Evolutionary conservation across 805 yeast genomes (phyloP).

Genomic region (Cyberlindnera mycetangii): DNA sequence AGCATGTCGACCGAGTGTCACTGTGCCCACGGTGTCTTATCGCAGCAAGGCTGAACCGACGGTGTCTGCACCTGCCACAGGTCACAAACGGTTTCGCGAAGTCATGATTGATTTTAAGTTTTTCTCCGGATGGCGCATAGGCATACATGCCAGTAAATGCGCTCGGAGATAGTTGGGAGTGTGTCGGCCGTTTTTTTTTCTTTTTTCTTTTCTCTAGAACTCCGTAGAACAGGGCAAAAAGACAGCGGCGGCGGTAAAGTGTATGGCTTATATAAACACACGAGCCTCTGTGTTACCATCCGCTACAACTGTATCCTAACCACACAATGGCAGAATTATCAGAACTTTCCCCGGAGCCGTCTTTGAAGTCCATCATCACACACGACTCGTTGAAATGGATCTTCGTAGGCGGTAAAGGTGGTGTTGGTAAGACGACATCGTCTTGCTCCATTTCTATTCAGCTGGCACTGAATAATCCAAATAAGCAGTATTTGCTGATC

Average conservation of each 20-base stretch:
- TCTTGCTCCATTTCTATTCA: constrained; percentile 95
- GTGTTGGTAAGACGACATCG: constrained; percentile 98
- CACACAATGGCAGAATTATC: constrained; percentile 25
- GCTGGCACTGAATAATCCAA: constrained; percentile 78
- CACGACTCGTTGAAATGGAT: constrained; percentile 85
- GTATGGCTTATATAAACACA: too few relatives aligned
- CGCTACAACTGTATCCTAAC: too few relatives aligned
- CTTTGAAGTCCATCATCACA: constrained; percentile 62
- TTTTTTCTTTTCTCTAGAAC: too few relatives aligned
- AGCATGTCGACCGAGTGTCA: too few relatives aligned
- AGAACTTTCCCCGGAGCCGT: constrained; percentile 51
- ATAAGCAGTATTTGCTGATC: constrained; percentile 78
- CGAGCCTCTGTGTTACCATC: too few relatives aligned
- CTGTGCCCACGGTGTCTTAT: too few relatives aligned
- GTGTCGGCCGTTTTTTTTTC: too few relatives aligned
- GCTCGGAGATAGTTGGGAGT: constrained; percentile 2
- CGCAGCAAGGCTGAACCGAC: too few relatives aligned
- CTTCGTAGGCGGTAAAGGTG: constrained; percentile 99
- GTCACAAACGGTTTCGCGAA: background rate
- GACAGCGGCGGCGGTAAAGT: too few relatives aligned
- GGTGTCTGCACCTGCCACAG: too few relatives aligned
- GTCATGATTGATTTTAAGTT: too few relatives aligned
- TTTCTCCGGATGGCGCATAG: constrained; percentile 2
- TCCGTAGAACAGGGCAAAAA: too few relatives aligned
- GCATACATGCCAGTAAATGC: background rate